phyloP scores from a whole-genome alignment of 2,329 filamentous ascomycete species.

The Cercospora sp. region DNA sequence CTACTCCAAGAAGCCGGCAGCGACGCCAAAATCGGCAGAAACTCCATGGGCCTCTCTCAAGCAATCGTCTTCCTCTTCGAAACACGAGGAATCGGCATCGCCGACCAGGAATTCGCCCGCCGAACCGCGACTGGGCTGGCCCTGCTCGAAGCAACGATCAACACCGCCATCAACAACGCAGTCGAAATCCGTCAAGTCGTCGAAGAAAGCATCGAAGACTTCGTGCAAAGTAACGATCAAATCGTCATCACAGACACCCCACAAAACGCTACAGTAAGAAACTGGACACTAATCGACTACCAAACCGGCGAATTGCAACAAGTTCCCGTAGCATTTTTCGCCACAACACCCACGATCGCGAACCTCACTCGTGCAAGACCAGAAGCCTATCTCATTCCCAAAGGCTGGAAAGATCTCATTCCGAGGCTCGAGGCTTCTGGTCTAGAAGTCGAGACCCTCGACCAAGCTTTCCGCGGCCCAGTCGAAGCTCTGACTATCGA shows the following conservation, averaged over 20 bases:
- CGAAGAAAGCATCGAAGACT: slow-evolving; percentile 33
- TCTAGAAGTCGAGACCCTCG: slow-evolving; percentile 37
- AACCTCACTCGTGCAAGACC: slow-evolving; percentile 40
- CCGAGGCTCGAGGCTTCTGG: slow-evolving; percentile 39
- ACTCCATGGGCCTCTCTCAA: slow-evolving; percentile 42
- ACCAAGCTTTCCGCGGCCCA: slow-evolving; percentile 33
- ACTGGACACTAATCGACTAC: slow-evolving; percentile 40
- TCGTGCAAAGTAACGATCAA: slow-evolving; percentile 32
- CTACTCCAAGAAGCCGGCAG: slow-evolving; percentile 39
- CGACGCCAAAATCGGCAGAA: slow-evolving; percentile 42
- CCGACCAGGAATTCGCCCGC: slow-evolving; percentile 39
- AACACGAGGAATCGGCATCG: slow-evolving; percentile 40
- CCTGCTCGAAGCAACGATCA: slow-evolving; percentile 40
- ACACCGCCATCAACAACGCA: slow-evolving; percentile 38
- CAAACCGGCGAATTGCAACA: slow-evolving; percentile 38
- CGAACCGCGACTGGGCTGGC: slow-evolving; percentile 38
- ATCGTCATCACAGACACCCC: slow-evolving; percentile 40
- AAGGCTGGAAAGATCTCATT: slow-evolving; percentile 40
- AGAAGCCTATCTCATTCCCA: slow-evolving; percentile 41
- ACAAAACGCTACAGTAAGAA: slow-evolving; percentile 30
- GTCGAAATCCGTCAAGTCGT: slow-evolving; percentile 35
- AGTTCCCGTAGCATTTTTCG: slow-evolving; percentile 39
- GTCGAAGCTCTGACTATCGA: slow-evolving; percentile 42
- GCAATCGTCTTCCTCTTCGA: slow-evolving; percentile 41
- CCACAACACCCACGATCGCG: slow-evolving; percentile 39